Base-by-base conservation (phyloP, 768 basidiomycete genomes). In the Rhodocollybia butyracea region DNA sequence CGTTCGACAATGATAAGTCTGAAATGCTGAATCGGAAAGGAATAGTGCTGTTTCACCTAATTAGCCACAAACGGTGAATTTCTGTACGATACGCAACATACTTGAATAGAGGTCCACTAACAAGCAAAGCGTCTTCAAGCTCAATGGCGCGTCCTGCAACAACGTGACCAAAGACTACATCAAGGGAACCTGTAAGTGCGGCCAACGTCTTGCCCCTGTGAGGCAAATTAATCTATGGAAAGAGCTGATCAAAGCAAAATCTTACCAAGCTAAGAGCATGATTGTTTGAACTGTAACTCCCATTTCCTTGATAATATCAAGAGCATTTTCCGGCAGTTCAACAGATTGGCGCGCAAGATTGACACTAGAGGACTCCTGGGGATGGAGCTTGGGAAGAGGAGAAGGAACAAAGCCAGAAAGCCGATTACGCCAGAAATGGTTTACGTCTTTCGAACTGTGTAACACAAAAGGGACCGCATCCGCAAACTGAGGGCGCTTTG, bases 161-260 rank as follows among this genome's bases (percentile, higher is more conserved):
- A 31, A 55, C 54, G 12, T 55, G 54, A n/a, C 54, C 54, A 26
- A 55, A 55, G 21, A 55, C 54, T 17, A 55, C 54, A 36, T 47
- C 54, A 17, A 46, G 17, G 5, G 43, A 46, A 34, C 45, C 22
- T 5, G 45, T 46, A 21, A 55, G 46, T 17, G 54, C 43, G 7
- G 54, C 54, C 26, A 55, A 39, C 5, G 45, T 55, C 26, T 55
- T 55, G 17, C 54, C 54, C 54, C 54, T 55, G 30, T 15, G 30
- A 15, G 45, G 17, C 34, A 10, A n/a, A 26, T n/a, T 31, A 46
- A n/a, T 50, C 26, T 24, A 45, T 19, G n/a, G 8, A 46, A 13
- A 29, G 38, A 15, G 24, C 22, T 21, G 43, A 17, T 15, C 10
- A 17, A n/a, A 54, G n/a, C 1, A 46, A 19, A 17, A 43, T n/a